phyloP scores from a whole-genome alignment of 1,139 yeast genomes.

The Keqinozyma sinolaborantium region DNA sequence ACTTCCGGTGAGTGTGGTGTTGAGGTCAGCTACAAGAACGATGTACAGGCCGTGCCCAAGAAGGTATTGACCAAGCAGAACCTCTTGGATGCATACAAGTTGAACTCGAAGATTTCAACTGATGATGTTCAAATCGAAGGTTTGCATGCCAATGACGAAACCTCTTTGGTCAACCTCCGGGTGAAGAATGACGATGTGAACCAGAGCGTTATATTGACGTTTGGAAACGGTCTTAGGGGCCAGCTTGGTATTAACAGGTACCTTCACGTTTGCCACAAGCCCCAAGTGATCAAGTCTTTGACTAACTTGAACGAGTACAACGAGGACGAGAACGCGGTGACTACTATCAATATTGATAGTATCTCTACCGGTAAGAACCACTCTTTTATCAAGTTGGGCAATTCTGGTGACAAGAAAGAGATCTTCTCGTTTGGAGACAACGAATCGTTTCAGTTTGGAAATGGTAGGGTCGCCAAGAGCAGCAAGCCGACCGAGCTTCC shows the following conservation, averaged over 20 bases:
- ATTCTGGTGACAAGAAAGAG: conserved; percentile 43
- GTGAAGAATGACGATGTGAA: conserved; percentile 17
- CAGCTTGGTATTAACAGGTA: conserved; percentile 79
- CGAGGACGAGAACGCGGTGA: conserved; percentile 25
- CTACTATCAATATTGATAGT: conserved; percentile 43
- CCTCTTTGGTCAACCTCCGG: conserved; percentile 54
- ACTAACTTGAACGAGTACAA: conserved; percentile 41
- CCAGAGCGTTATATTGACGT: conserved; percentile 44
- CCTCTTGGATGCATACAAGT: conserved; percentile 15
- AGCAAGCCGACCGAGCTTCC: conserved; percentile 57
- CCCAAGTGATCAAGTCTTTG: conserved; percentile 56
- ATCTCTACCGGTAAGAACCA: conserved; percentile 70
- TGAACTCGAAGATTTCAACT: conserved; percentile 27
- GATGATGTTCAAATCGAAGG: conserved; percentile 39
- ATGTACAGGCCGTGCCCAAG: conserved; percentile 67
- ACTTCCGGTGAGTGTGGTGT: conserved; percentile 80
- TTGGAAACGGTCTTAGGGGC: conserved; percentile 88
- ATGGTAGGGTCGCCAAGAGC: conserved; percentile 63
- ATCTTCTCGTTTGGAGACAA: conserved; percentile 84
- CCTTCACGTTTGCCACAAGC: conserved; percentile 69
- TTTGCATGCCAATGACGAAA: conserved; percentile 66
- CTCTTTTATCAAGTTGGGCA: conserved; percentile 54
- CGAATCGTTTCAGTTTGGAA: conserved; percentile 79
- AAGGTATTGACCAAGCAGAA: conserved; percentile 33
- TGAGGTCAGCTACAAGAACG: conserved; percentile 61